These are phyloP conservation scores for Monilinia laxa DNA, from an alignment of 2,329 filamentous ascomycete genomes.

Conservation along the genomic window DNA sequence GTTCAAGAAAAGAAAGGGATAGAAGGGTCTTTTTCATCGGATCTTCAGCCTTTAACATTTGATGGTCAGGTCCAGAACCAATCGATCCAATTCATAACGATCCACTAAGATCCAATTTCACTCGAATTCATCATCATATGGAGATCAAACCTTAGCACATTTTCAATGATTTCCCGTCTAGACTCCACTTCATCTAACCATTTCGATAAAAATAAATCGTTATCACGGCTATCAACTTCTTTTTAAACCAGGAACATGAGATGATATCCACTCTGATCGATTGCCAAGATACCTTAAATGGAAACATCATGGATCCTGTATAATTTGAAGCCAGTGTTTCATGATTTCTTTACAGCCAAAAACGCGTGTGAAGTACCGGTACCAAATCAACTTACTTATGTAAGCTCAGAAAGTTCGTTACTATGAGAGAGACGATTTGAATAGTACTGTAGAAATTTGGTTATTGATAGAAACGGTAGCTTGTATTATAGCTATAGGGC, in stretches of 20 bases:
- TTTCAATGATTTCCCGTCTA: not conserved
- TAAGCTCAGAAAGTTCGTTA: not conserved
- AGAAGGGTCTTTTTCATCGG: not conserved
- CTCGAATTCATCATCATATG: not conserved
- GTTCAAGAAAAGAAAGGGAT: constrained; percentile 15
- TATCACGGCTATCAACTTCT: not conserved
- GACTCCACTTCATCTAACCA: not conserved
- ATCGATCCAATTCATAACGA: constrained; percentile 2
- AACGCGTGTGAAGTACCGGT: not conserved
- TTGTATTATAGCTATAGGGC: not conserved
- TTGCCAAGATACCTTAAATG: not conserved
- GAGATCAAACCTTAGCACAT: constrained; percentile 8
- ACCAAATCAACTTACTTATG: not conserved
- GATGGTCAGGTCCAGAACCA: constrained; percentile 6
- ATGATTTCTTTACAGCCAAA: not conserved
- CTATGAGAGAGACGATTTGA: not conserved
- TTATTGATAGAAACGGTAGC: not conserved
- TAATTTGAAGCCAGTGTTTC: not conserved
- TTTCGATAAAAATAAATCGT: not conserved
- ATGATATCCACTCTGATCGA: not conserved
- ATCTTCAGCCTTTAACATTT: not conserved
- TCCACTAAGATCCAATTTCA: not conserved
- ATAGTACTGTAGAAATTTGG: not conserved
- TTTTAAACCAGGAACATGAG: not conserved
- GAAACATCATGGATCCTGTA: not conserved